These are phyloP conservation scores for Leishmania tropica DNA, from an alignment of 208 protist species.

Conservation along the genomic window DNA sequence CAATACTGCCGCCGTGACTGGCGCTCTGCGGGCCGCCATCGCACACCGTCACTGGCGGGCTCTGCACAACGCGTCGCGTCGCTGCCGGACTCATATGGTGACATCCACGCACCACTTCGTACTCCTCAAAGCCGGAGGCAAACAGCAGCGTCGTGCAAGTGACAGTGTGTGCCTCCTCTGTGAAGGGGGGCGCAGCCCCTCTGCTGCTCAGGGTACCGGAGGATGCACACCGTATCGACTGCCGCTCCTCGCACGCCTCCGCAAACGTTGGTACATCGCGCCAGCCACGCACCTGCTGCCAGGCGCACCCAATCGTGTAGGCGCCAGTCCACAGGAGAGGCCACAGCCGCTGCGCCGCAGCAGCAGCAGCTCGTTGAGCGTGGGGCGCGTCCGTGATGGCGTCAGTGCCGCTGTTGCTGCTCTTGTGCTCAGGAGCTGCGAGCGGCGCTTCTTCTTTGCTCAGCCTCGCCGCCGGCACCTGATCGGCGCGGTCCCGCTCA, in stretches of 20 bases:
- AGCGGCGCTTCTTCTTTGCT: neutral
- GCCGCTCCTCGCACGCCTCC: conserved; percentile 17
- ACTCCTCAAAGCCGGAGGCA: conserved; percentile 78
- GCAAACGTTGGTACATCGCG: conserved; percentile 24
- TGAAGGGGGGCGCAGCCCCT: neutral
- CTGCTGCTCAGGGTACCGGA: neutral
- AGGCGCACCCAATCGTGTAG: conserved; percentile 62
- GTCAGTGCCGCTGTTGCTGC: conserved; percentile 14
- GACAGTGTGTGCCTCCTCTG: conserved; percentile 6
- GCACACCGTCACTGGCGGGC: conserved; percentile 1
- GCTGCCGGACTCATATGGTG: conserved; percentile 52
- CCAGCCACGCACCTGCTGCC: conserved; percentile 54
- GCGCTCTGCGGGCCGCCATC: neutral
- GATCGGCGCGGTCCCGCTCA: neutral
- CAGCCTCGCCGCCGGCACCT: neutral
- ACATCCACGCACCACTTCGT: conserved; percentile 44
- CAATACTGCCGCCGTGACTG: neutral
- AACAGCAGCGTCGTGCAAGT: conserved; percentile 71
- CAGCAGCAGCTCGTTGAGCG: conserved; percentile 24
- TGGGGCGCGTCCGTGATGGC: conserved; percentile 17
- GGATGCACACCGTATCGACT: neutral
- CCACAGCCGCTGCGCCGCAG: conserved; percentile 46
- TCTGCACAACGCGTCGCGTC: conserved; percentile 62
- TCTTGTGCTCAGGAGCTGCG: conserved; percentile 15
- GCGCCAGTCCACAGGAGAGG: conserved; percentile 73